Evolutionary conservation across 495 filamentous ascomycete genomes (phyloP), one percentile per base, ranked within the genome.

Genomic region (Ramalina peruviana): DNA sequence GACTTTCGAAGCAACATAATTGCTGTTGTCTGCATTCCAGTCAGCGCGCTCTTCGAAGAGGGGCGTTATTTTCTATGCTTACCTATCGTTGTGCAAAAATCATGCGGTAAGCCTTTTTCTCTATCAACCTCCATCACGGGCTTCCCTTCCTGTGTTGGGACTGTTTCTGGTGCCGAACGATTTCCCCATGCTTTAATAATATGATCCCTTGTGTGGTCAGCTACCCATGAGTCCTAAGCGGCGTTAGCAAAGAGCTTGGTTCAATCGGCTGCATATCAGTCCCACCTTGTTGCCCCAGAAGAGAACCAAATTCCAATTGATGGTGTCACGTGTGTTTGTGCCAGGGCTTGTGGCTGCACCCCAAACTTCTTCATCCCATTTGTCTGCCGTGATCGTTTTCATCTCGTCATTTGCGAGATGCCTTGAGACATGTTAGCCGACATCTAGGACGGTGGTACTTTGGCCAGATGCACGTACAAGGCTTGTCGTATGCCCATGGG

Each of bases 291-390:
- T 59, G 2, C 78, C 88, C 66, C 89, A 96, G 52, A 85, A 88
- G 62, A 94, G 88, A 40, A 81, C 76, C 46, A 94, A 67, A 46
- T 76, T 78, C 4, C 75, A 68, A 0, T 72, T 52, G 6, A 51
- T 30, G 6, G 57, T 53, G 49, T 57, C 53, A 36, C 52, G 52
- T 0, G 72, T 48, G 7, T 57, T 44, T 7, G 57, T 53, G 20
- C 59, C 58, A 2, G 65, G 60, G 27, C 71, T 68, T n/a, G 66
- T 61, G 4, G 67, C 63, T 25, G 73, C 66, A 25, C 84, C 85
- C 89, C 89, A 95, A 36, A 95, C 64, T 58, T 88, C 83, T 46
- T 82, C 70, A 30, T 73, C 74, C 90, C 89, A 95, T 57, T 67
- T 71, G 55, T 94, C 86, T 20, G 81, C 68, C 2, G 75, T 79